Base-by-base conservation (phyloP, 2,329 filamentous ascomycete species). In the Cercospora sojina region DNA sequence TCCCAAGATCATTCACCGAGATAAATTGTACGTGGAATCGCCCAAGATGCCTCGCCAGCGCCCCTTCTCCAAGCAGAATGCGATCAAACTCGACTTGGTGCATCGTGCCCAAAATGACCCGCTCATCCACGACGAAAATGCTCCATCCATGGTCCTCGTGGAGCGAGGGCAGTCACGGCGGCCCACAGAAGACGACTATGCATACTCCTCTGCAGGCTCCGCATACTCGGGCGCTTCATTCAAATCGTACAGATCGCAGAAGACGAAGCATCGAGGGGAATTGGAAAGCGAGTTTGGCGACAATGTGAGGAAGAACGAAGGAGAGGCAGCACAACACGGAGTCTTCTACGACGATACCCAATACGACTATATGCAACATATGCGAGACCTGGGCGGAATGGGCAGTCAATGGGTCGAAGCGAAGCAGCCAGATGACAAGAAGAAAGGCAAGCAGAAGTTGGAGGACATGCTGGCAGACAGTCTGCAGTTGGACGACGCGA, bases 341-440 rank as follows among this genome's bases (percentile, higher is more conserved):
- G 87, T 99, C 70, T 99, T 91, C 83, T 99, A 86, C 79, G 96
- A 99, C 80, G 95, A 99, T 80, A 90, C 91, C 70, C 87, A 92
- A 76, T 99, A 99, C 80, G 95, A 99, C 80, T 99, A 99, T 82
- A 99, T 99, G 95, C 95, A 99, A 80, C 95, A 99, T 80, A 83
- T 99, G 85, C 90, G 93, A 64, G 95, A 98, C 74, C 82, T 99
- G 51, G 92, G 83, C 3, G 76, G 76, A 2, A 80, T 86, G 5
- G 80, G 79, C 5, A 91, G 91, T 12, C 90, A 93, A 64, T 98
- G 96, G 76, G 86, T 99, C 43, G 93, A 97, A 69, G 86, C 86
- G 1, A 70, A 71, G 13, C 78, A 81, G n/a, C 85, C 86, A 61
- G 79, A 83, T 12, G 77, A 80, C 62, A 85, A 85, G 64, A 87